Evolutionary conservation across 345 rosid genomes (phyloP).

Genomic region (Noccaea bulbosa): DNA sequence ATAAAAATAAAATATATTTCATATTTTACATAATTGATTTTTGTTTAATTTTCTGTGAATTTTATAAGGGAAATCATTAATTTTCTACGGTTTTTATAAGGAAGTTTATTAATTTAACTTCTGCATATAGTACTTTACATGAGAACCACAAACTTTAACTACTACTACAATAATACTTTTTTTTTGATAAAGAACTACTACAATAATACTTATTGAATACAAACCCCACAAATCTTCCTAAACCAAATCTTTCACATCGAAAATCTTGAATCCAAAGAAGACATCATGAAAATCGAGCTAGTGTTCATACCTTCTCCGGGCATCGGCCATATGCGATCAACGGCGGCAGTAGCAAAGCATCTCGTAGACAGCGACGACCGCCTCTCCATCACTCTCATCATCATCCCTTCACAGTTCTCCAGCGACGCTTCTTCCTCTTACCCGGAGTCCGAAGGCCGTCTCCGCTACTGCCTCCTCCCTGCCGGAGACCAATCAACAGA

Average conservation of each 20-base stretch:
- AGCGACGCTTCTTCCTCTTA: background rate
- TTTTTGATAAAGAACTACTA: no score
- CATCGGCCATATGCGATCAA: slow-evolving; percentile 48
- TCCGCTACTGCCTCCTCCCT: slow-evolving; percentile 37
- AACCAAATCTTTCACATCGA: background rate
- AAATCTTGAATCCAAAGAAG: background rate
- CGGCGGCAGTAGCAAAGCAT: slow-evolving; percentile 46
- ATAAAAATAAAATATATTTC: background rate
- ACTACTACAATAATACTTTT: no score
- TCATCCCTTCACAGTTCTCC: slow-evolving; percentile 32
- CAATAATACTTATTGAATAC: no score
- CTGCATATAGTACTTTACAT: no score
- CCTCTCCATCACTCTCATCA: slow-evolving; percentile 46
- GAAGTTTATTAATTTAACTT: no score
- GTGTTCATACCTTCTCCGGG: slow-evolving; percentile 51
- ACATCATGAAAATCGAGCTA: slow-evolving; percentile 43
- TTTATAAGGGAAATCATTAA: no score
- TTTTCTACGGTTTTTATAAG: no score
- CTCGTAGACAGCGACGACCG: slow-evolving; percentile 41
- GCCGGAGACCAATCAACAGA: background rate
- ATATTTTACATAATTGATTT: no score
- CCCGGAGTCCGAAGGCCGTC: slow-evolving; percentile 13
- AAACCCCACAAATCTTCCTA: background rate
- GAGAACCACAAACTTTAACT: no score
- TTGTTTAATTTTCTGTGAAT: no score